Conservation (phyloP, 306 rosid species). For the Cicer yamashitae region DNA sequence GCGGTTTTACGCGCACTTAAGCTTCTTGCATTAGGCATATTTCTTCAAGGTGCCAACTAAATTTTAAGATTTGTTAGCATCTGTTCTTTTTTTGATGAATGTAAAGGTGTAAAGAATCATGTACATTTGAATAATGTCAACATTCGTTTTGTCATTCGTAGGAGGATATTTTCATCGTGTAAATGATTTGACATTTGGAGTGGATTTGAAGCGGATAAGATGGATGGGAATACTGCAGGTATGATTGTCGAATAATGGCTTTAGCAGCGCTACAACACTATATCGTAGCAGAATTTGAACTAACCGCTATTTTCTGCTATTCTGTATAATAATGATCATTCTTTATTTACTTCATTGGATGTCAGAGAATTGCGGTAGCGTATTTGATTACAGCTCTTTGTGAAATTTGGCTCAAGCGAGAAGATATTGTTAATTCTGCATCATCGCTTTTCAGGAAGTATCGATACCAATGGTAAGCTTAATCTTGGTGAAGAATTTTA, state of each 20-base stretch:
- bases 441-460: constrained; percentile 71
- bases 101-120: constrained; percentile 1
- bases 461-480: constrained; percentile 74
- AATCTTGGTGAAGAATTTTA: constrained; percentile 11
- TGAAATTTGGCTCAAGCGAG: constrained; percentile 95
- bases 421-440: constrained; percentile 60
- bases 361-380: constrained; percentile 86
- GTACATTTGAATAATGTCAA: constrained; percentile 4
- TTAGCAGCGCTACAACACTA: too few relatives aligned
- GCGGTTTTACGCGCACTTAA: constrained; percentile 71
- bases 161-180: constrained; percentile 92
- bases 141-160: constrained; percentile 38
- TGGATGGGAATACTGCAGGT: constrained; percentile 95
- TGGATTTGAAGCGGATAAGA: constrained; percentile 75
- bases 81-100: constrained; percentile 9
- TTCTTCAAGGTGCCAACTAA: constrained; percentile 79
- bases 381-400: constrained; percentile 78
- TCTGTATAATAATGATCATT: neutral
- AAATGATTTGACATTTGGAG: constrained; percentile 81
- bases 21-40: constrained; percentile 82
- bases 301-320: too few relatives aligned
- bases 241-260: neutral
- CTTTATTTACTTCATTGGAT: constrained; percentile 30
- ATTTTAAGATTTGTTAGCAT: constrained; percentile 33
- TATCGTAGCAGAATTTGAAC: too few relatives aligned